Evolutionary conservation across 441 rosid genomes (phyloP).

Genomic region (Capsella rubella): DNA sequence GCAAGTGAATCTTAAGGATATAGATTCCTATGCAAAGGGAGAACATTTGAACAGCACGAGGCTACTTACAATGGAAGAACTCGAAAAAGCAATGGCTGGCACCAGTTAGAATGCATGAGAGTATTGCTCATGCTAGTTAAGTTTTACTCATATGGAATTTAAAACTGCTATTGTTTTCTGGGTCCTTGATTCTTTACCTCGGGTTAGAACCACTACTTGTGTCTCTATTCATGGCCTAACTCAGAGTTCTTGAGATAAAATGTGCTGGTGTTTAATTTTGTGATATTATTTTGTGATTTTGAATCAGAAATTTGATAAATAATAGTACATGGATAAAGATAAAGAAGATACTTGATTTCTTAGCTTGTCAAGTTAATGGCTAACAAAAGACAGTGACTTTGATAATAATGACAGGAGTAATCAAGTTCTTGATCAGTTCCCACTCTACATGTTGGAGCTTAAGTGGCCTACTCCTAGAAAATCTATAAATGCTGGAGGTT

Average conservation of each 20-base stretch:
- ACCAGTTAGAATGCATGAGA: constrained; percentile 18
- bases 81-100: constrained; percentile 50
- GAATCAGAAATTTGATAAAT: constrained; percentile 5
- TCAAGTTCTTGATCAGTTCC: constrained; percentile 33
- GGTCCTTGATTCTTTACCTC: constrained; percentile 26
- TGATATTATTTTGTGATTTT: not conserved
- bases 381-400: constrained; percentile 23
- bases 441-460: constrained; percentile 29
- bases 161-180: constrained; percentile 15
- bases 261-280: constrained; percentile 23
- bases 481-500: constrained; percentile 41
- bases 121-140: constrained; percentile 21
- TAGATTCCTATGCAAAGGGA: constrained; percentile 28
- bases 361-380: constrained; percentile 24
- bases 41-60: constrained; percentile 51
- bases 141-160: not conserved
- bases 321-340: constrained; percentile 21
- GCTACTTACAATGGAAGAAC: constrained; percentile 59
- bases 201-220: not conserved
- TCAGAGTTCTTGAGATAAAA: not conserved
- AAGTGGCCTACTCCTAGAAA: constrained; percentile 43
- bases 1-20: constrained; percentile 46
- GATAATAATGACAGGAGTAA: constrained; percentile 28
- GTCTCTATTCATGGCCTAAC: constrained; percentile 9
- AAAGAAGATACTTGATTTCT: constrained; percentile 11